A percentile compares a stretch with the other conserved stretches of the same genome.
These are phyloP conservation scores for Scedosporium boydii DNA, from an alignment of 2,329 filamentous ascomycete species.

Conservation along the genomic window DNA sequence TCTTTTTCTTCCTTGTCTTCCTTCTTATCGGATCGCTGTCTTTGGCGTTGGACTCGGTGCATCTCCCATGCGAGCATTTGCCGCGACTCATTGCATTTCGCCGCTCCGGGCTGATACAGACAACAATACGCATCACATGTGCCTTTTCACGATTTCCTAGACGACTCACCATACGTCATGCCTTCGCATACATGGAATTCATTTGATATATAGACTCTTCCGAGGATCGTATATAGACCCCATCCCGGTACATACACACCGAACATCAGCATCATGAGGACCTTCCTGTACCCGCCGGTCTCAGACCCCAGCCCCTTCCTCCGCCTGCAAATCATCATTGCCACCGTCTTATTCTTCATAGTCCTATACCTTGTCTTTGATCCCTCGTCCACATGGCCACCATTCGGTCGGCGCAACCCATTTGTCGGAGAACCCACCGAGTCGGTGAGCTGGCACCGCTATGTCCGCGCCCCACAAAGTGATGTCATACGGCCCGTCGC, in stretches of 20 bases:
- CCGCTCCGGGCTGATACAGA: too few relatives aligned
- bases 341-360: neutral
- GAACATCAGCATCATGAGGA: neutral
- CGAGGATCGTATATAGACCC: too few relatives aligned
- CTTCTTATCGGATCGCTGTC: neutral
- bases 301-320: neutral
- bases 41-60: too few relatives aligned
- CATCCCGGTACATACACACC: too few relatives aligned
- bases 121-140: too few relatives aligned
- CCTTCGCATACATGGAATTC: neutral
- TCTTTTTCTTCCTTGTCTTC: neutral
- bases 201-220: neutral
- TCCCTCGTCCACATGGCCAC: neutral
- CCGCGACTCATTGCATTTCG: too few relatives aligned
- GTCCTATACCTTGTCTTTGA: neutral
- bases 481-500: neutral
- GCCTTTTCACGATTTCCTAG: too few relatives aligned
- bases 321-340: neutral
- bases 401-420: neutral
- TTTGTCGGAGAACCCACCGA: neutral
- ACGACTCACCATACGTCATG: too few relatives aligned
- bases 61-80: too few relatives aligned
- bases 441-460: constrained; percentile 6
- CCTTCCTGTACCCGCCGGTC: neutral
- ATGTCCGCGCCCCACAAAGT: neutral